Percentiles rank a stretch among this genome's conserved stretches.
Evolutionary conservation across 148 eudicot genomes (phyloP).

Genomic region (Diospyros lotus): DNA sequence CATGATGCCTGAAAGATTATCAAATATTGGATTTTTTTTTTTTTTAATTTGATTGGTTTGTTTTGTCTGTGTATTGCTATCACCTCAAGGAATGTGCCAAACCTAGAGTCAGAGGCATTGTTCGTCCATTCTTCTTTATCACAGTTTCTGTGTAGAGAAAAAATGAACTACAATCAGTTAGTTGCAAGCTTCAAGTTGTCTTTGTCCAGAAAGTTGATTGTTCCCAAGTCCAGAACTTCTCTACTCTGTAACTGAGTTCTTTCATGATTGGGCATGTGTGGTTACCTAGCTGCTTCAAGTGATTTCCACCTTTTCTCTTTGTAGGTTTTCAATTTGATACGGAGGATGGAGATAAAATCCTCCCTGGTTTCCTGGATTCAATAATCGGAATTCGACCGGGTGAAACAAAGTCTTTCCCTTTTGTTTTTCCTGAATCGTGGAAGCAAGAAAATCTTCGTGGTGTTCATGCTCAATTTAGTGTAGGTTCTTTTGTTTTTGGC

Average conservation of each 20-base stretch:
- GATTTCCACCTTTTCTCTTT: conserved; percentile 17
- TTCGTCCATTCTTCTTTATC: background rate
- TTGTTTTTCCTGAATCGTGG: conserved; percentile 90
- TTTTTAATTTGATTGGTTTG: too few relatives aligned
- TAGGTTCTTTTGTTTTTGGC: conserved; percentile 31
- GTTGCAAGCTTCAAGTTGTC: background rate
- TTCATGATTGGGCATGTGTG: background rate
- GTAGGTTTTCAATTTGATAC: conserved; percentile 92
- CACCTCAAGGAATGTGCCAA: too few relatives aligned
- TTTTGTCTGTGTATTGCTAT: too few relatives aligned
- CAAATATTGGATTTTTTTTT: too few relatives aligned
- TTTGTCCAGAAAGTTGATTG: background rate
- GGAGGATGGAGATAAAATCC: conserved; percentile 76
- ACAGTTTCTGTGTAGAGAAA: background rate
- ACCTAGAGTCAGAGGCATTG: too few relatives aligned
- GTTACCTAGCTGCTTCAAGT: background rate
- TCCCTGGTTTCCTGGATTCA: conserved; percentile 88
- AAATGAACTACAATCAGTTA: background rate
- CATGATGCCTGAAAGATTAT: too few relatives aligned
- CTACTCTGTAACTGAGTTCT: background rate
- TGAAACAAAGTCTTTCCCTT: conserved; percentile 88
- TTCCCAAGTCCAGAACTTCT: background rate
- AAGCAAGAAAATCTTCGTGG: conserved; percentile 92
- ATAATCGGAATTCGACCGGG: conserved; percentile 77
- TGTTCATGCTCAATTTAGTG: conserved; percentile 83